Evolutionary conservation across 371 early-diverging fungal species (phyloP).

Genomic region (Massospora cicadina): DNA sequence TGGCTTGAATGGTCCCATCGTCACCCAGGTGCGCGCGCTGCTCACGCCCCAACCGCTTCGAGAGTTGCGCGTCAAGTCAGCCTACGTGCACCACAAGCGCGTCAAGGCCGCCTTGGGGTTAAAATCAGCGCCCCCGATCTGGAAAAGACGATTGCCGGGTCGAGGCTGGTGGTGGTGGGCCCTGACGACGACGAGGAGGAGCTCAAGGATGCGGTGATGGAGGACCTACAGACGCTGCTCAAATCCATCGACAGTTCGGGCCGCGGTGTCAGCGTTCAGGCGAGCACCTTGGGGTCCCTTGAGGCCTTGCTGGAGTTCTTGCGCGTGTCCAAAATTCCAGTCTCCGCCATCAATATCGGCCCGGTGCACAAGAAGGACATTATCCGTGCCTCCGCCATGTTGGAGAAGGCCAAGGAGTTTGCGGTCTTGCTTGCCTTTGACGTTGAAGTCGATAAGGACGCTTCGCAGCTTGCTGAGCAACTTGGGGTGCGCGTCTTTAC

Average conservation of each 20-base stretch:
- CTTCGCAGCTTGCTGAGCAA: slow-evolving; percentile 82
- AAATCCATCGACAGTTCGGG: slow-evolving; percentile 71
- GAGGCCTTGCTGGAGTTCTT: slow-evolving; percentile 98
- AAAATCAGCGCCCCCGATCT: slow-evolving; percentile 94
- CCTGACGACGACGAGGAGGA: slow-evolving; percentile 95
- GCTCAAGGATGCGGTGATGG: slow-evolving; percentile 84
- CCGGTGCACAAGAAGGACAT: slow-evolving; percentile 98
- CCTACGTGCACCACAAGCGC: slow-evolving; percentile 90
- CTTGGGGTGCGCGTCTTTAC: slow-evolving; percentile 85
- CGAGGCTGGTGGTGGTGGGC: slow-evolving; percentile 81
- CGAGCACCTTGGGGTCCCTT: slow-evolving; percentile 97
- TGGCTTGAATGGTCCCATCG: slow-evolving; percentile 95
- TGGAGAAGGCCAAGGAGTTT: slow-evolving; percentile 70
- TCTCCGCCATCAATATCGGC: slow-evolving; percentile 95
- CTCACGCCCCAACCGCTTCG: slow-evolving; percentile 98
- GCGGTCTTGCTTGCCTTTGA: slow-evolving; percentile 98
- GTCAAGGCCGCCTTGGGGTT: slow-evolving; percentile 98
- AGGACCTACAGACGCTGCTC: slow-evolving; percentile 61
- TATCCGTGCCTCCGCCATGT: slow-evolving; percentile 82
- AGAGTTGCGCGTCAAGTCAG: slow-evolving; percentile 94
- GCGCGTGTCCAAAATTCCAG: slow-evolving; percentile 86
- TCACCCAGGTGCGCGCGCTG: slow-evolving; percentile 86
- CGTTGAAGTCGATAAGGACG: slow-evolving; percentile 95
- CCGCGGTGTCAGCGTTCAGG: slow-evolving; percentile 97
- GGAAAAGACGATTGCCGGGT: slow-evolving; percentile 98